A percentile compares a stretch with the other conserved stretches of the same genome.
phyloP scores from a whole-genome alignment of 495 filamentous ascomycete genomes.

The Tuber borchii region DNA sequence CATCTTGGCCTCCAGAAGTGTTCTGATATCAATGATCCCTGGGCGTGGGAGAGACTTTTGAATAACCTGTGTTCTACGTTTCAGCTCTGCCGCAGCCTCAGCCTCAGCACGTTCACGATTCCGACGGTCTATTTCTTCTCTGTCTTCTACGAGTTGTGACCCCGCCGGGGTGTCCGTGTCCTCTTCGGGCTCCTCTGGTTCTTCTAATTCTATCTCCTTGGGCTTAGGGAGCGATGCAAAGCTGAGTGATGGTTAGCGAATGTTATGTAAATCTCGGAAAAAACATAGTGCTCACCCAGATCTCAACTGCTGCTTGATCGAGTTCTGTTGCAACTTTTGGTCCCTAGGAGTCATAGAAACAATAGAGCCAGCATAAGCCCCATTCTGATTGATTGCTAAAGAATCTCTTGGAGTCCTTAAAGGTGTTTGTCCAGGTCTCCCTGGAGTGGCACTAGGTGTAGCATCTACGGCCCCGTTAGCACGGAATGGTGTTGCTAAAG shows the following conservation, averaged over 20 bases:
- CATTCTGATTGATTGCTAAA: constrained; percentile 71
- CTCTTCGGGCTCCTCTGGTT: constrained; percentile 70
- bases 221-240: constrained; percentile 84
- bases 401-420: constrained; percentile 85
- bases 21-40: constrained; percentile 61
- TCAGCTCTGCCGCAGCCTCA: constrained; percentile 67
- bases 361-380: constrained; percentile 56
- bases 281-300: constrained; percentile 56
- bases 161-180: constrained; percentile 49
- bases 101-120: constrained; percentile 62
- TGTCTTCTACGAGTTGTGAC: constrained; percentile 61
- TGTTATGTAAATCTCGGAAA: constrained; percentile 79
- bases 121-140: constrained; percentile 70
- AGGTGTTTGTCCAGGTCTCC: constrained; percentile 81
- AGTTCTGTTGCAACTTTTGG: constrained; percentile 64
- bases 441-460: constrained; percentile 76
- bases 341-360: constrained; percentile 74
- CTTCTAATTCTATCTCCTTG: constrained; percentile 80
- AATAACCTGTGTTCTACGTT: constrained; percentile 79
- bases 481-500: constrained; percentile 84
- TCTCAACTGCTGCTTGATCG: constrained; percentile 62
- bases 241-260: constrained; percentile 57
- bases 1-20: constrained; percentile 53
- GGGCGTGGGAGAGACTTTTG: constrained; percentile 79
- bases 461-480: constrained; percentile 61